Evolutionary conservation across 2,329 filamentous ascomycete genomes (phyloP), one percentile per base, ranked within the genome.

Genomic region (Sphaerulina populicola): DNA sequence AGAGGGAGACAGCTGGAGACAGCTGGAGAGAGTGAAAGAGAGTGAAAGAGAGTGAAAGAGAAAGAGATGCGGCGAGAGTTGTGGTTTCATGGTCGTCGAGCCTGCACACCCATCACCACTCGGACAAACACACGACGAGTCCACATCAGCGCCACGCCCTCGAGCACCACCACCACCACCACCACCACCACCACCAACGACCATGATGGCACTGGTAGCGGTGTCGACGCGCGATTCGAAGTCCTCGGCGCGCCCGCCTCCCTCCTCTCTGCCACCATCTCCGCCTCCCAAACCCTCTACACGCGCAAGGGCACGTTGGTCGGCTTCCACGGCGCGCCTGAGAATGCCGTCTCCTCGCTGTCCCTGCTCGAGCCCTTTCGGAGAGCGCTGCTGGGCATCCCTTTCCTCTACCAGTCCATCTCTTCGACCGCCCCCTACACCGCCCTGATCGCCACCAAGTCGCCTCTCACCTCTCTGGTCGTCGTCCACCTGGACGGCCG

Each of bases 211-310:
- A 49, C 55, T 29, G 44, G 49, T 18, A 57, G 40, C 29, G 39
- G 14, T 47, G 6, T 61, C 96, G 93, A 97, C 78, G 93, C 93
- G 49, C 83, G 83, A 52, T 98, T 98, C 69, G 88, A 97, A 70
- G 88, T 97, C 43, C 75, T 98, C 58, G 93, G 93, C 56, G 81
- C 87, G 21, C 89, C 91, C 1, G 93, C 93, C 70, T 97, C 93
- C 49, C 81, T 98, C 57, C 83, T 98, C 61, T 96, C 91, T 18
- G 90, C 95, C 58, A 88, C 85, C 6, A 80, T 98, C 47, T 94
- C 93, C 33, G 87, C 93, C 38, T 97, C 91, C 30, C 91, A 97
- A 69, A 85, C 86, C 62, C 81, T 98, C 44, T 96, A 93, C 71
- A 96, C 93, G 18, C 81, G 91, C 61, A 82, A 89, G 63, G 94